Conservation (phyloP, 2,329 filamentous ascomycete genomes). For the Zymoseptoria ardabiliae region DNA sequence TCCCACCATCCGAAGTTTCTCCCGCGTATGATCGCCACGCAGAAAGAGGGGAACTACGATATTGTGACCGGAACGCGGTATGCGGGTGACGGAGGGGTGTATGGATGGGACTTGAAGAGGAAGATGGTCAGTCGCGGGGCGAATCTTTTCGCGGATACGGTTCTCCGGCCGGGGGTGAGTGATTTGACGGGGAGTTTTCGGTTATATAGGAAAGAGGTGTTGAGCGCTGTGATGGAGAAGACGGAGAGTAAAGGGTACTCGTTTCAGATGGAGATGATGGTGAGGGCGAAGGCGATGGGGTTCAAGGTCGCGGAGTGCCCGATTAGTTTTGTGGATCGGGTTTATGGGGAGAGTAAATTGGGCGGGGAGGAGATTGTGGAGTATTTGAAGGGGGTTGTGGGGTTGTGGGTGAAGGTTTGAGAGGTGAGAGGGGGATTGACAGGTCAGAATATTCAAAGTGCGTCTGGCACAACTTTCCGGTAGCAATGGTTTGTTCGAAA, state of each 20-base stretch:
- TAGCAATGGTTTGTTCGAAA: too few relatives aligned
- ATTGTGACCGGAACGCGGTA: conserved; percentile 97
- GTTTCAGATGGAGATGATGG: conserved; percentile 99
- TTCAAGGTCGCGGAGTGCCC: conserved; percentile 91
- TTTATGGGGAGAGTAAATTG: conserved; percentile 93
- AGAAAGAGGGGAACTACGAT: conserved; percentile 74
- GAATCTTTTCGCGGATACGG: conserved; percentile 92
- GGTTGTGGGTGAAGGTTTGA: conserved; percentile 44
- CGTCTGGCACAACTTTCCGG: too few relatives aligned
- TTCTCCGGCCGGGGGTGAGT: conserved; percentile 86
- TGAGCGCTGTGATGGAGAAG: conserved; percentile 83
- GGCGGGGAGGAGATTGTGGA: conserved; percentile 93
- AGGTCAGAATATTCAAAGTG: too few relatives aligned
- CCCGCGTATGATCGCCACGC: conserved; percentile 79
- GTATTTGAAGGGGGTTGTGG: conserved; percentile 65
- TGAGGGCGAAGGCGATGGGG: conserved; percentile 91
- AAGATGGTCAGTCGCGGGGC: conserved; percentile 74
- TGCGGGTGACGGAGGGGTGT: conserved; percentile 77
- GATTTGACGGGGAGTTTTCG: conserved; percentile 93
- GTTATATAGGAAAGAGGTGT: conserved; percentile 82
- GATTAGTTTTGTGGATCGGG: conserved; percentile 88
- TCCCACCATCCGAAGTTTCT: conserved; percentile 99
- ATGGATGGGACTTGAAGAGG: conserved; percentile 86
- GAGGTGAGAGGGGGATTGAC: neutral
- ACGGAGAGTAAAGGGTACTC: conserved; percentile 96